Evolutionary conservation across 225 moss, liverwort and hornwort species (phyloP).

Genomic region (Ulota crispa): DNA sequence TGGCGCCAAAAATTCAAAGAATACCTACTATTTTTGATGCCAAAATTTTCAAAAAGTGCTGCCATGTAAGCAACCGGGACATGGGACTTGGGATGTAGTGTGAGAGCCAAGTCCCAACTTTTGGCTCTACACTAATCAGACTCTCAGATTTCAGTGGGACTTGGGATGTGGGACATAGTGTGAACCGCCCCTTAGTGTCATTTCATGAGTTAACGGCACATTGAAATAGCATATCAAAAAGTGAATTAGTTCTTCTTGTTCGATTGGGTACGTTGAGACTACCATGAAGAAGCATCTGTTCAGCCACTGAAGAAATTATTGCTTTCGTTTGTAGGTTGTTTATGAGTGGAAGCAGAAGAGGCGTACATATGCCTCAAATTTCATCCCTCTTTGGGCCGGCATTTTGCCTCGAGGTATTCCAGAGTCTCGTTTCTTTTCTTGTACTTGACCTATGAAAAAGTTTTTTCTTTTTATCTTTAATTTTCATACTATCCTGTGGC

Average conservation of each 20-base stretch:
- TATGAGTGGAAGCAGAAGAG: constrained; percentile 47
- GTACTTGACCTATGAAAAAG: not conserved
- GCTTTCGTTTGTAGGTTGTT: constrained; percentile 23
- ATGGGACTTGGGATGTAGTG: too few species aligned
- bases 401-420: constrained; percentile 34
- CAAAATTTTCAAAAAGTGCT: too few species aligned
- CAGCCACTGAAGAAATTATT: not conserved
- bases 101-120: too few species aligned
- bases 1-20: too few species aligned
- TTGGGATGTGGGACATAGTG: too few species aligned
- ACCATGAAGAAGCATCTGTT: not conserved
- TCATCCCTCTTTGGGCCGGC: constrained; percentile 45
- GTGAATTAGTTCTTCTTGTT: too few species aligned
- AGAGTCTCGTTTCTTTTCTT: not conserved
- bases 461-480: not conserved
- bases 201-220: not conserved
- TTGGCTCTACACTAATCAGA: too few species aligned
- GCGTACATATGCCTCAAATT: constrained; percentile 45
- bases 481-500: not conserved
- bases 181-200: not conserved
- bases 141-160: too few species aligned
- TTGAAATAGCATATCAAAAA: not conserved
- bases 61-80: too few species aligned
- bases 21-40: too few species aligned
- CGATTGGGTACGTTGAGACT: not conserved